Base-by-base conservation (phyloP, 179 eudicot genomes). In the Beta lomatogona region DNA sequence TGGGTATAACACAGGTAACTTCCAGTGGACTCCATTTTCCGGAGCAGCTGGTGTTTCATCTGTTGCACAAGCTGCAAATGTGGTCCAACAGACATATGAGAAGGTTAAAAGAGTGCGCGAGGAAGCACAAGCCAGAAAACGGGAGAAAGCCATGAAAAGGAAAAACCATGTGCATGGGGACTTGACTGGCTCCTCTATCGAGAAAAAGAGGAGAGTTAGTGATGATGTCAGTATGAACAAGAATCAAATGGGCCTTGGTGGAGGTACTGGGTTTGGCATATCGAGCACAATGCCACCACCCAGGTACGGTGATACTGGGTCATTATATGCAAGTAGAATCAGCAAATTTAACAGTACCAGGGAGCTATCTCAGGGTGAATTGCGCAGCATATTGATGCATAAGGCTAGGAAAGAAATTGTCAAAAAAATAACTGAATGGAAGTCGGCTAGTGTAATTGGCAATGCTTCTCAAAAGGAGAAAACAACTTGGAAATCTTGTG, bases 81-180 rank as follows among this genome's bases (percentile, higher is more conserved):
- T 93, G 90, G 97, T 94, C 67, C 91, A 91, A 79, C 91, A 89
- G 87, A 92, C 97, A 36, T 94, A 92, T 80, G 98, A 91, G 85
- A 93, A 91, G 82, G 98, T 92, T 61, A 94, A 83, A 86, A 87
- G 92, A 86, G 96, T 93, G 61, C 92, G 97, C 18, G 95, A 94
- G 81, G 92, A 90, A 80, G 92, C 91, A 50, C 93, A 91, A 81
- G 93, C 94, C 15, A 86, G 86, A 79, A 91, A 82, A 84, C 86
- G 83, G 67, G 95, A 94, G 70, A 93, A 91, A 86, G 83, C 88
- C 55, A 82, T 79, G 75, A 89, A 83, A 82, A 89, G 91, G 87
- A 94, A 90, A 83, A 85, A 80, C 72, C 66, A 74, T 67, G 79
- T 77, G 54, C 58, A 86, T 45, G 90, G 83, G 67, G 87, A 86